Evolutionary conservation across 257 asterid species (phyloP), one percentile per base, ranked within the genome.

Genomic region (Euphrasia confusa): DNA sequence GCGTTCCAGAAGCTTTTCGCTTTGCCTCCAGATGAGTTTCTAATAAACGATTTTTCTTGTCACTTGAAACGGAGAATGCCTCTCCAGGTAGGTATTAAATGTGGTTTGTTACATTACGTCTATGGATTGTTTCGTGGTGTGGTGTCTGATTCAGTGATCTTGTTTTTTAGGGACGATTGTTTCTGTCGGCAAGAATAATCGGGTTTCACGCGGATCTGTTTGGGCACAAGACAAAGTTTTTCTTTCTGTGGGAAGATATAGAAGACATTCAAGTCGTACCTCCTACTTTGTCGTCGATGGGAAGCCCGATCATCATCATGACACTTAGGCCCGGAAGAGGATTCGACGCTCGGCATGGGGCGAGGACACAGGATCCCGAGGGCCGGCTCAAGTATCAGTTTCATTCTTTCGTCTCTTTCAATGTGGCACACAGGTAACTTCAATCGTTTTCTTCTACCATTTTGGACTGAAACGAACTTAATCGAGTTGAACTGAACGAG

Each of bases 61-160:
- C 97, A 89, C 80, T 75, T 93, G 81, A 93, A 82, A 76, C 88
- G 99, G 64, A 89, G 72, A 83, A 87, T 89, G 99, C 99, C 96
- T 61, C 94, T 89, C 71, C 96, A 89, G 97, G 99, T 93, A 77
- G 97, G 99, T 93, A 77, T 50, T 66, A 64, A 56, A 57, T 64
- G 30, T 45, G 28, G 27, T 33, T 63, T 62, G 58, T 10, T 39
- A 9, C 72, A 7, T 68, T 42, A 57, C 57, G 57, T 49, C 68
- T 68, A 39, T 63, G 59, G 61, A 65, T 12, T 42, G 66, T 54
- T 15, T 30, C 5, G 5, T 30, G 33, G 33, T 30, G 33, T 49
- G 37, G 68, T 47, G 60, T 26, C 60, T 70, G 63, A 67, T 75
- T 39, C 53, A 18, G 4, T 37, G 74, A 39, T 47, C 62, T n/a